phyloP scores from a whole-genome alignment of 1,139 yeast species.

The Hyphopichia pseudoburtonii region DNA sequence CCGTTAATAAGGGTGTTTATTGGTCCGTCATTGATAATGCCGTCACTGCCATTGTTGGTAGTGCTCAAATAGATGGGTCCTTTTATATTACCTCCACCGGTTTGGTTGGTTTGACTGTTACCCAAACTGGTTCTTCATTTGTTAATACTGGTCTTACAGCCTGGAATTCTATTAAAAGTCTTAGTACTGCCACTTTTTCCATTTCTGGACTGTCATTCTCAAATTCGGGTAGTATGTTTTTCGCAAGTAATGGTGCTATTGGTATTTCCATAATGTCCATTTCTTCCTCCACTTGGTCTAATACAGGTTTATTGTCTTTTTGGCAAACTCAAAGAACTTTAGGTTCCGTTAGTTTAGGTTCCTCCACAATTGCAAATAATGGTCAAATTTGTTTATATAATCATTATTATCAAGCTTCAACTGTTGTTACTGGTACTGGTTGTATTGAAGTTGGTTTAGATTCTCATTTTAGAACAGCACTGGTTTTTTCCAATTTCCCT shows the following conservation, averaged over 20 bases:
- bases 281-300: slow-evolving; percentile 22
- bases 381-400: slow-evolving; percentile 32
- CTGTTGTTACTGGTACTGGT: slow-evolving; percentile 26
- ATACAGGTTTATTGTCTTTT: slow-evolving; percentile 28
- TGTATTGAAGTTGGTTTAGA: slow-evolving; percentile 25
- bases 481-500: slow-evolving; percentile 15
- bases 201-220: slow-evolving; percentile 8
- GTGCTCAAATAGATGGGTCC: slow-evolving; percentile 22
- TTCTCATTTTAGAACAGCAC: slow-evolving; percentile 20
- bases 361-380: slow-evolving; percentile 21
- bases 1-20: slow-evolving; percentile 27
- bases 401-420: slow-evolving; percentile 23
- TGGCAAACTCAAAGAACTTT: slow-evolving; percentile 18
- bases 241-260: not conserved
- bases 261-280: slow-evolving; percentile 13
- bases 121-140: slow-evolving; percentile 7
- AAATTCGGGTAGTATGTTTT: slow-evolving; percentile 5
- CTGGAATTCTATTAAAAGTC: slow-evolving; percentile 11
- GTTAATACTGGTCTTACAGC: slow-evolving; percentile 9
- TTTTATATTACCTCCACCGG: slow-evolving; percentile 19
- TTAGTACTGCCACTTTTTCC: slow-evolving; percentile 11
- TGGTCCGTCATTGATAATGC: slow-evolving; percentile 36
- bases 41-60: slow-evolving; percentile 21
- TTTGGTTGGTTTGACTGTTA: slow-evolving; percentile 5
- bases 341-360: slow-evolving; percentile 13